Evolutionary conservation across 2,329 filamentous ascomycete species (phyloP).

Genomic region (Calonectria pteridis): DNA sequence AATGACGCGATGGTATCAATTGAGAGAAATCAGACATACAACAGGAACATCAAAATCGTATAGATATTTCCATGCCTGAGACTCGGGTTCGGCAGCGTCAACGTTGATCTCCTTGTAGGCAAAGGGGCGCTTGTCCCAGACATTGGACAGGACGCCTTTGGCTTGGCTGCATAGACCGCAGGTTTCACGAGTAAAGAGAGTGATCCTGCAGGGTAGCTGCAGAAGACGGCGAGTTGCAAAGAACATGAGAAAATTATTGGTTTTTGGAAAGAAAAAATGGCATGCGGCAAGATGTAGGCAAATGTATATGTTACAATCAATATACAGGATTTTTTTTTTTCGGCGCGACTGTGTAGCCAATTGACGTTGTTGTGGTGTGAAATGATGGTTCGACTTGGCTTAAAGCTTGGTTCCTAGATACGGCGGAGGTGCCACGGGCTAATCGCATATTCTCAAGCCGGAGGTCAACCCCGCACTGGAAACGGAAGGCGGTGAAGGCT

Average conservation of each 20-base stretch:
- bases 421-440: slow-evolving; percentile 15
- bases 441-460: slow-evolving; percentile 19
- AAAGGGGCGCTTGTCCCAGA: slow-evolving; percentile 76
- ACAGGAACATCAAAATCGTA: slow-evolving; percentile 89
- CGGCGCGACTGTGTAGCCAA: neutral
- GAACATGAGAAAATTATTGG: slow-evolving; percentile 58
- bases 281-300: neutral
- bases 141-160: slow-evolving; percentile 74
- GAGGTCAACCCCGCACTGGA: slow-evolving; percentile 47
- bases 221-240: slow-evolving; percentile 62
- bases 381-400: slow-evolving; percentile 27
- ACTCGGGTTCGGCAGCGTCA: slow-evolving; percentile 74
- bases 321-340: neutral
- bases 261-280: neutral
- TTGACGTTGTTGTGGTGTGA: neutral
- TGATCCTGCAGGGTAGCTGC: slow-evolving; percentile 71
- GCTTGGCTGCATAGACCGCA: slow-evolving; percentile 80
- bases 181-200: slow-evolving; percentile 79
- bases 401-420: neutral
- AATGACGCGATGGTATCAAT: neutral
- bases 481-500: slow-evolving; percentile 52
- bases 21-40: slow-evolving; percentile 59
- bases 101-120: slow-evolving; percentile 79
- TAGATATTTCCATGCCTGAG: slow-evolving; percentile 75
- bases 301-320: neutral